phyloP scores from a whole-genome alignment of 2,329 filamentous ascomycete genomes.

The Fusarium sp. region DNA sequence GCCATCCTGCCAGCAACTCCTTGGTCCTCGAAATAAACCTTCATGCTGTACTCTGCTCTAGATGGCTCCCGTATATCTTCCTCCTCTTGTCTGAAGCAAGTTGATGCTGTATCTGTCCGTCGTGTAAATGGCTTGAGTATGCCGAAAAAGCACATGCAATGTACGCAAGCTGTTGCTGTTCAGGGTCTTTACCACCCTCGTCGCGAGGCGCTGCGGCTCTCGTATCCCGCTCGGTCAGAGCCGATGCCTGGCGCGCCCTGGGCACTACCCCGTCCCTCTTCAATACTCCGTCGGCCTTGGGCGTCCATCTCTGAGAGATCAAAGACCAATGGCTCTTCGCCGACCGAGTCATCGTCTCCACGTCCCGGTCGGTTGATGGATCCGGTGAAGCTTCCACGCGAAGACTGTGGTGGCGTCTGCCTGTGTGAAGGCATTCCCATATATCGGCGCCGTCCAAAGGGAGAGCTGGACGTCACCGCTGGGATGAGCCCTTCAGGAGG shows the following conservation, averaged over 20 bases:
- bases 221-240: slow-evolving; percentile 54
- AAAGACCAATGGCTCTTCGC: slow-evolving; percentile 79
- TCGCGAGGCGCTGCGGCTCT: slow-evolving; percentile 52
- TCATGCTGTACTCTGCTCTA: slow-evolving; percentile 12
- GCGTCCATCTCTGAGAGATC: slow-evolving; percentile 78
- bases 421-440: slow-evolving; percentile 56
- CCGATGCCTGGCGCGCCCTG: slow-evolving; percentile 48
- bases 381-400: slow-evolving; percentile 59
- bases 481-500: slow-evolving; percentile 60
- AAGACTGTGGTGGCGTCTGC: slow-evolving; percentile 59
- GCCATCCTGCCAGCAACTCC: slow-evolving; percentile 34
- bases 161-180: slow-evolving; percentile 8
- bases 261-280: slow-evolving; percentile 60
- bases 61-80: slow-evolving; percentile 7
- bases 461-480: slow-evolving; percentile 55
- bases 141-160: slow-evolving; percentile 8
- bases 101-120: slow-evolving; percentile 11
- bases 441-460: slow-evolving; percentile 61
- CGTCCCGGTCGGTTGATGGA: slow-evolving; percentile 54
- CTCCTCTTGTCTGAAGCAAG: slow-evolving; percentile 1
- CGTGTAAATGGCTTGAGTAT: slow-evolving; percentile 14
- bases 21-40: slow-evolving; percentile 24
- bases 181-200: slow-evolving; percentile 51
- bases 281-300: slow-evolving; percentile 68
- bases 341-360: slow-evolving; percentile 63